phyloP scores from a whole-genome alignment of 1,139 yeast species.

The Wickerhamomyces sp. region DNA sequence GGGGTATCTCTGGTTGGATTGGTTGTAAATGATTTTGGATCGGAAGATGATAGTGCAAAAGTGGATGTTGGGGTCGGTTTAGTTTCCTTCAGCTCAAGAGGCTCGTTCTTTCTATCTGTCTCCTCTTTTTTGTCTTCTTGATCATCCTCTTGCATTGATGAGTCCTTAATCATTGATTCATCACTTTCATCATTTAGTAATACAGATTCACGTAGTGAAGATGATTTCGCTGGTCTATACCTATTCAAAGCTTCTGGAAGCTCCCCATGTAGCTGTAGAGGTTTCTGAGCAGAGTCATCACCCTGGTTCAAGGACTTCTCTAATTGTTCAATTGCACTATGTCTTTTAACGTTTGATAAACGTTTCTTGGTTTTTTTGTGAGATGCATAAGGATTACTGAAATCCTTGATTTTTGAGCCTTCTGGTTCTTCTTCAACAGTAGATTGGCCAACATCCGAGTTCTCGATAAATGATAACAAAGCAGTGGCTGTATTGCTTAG shows the following conservation, averaged over 20 bases:
- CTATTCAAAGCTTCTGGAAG: slow-evolving; percentile 15
- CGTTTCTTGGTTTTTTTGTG: slow-evolving; percentile 21
- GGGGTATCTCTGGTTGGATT: too few relatives aligned
- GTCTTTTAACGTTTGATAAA: slow-evolving; percentile 5
- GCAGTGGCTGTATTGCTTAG: slow-evolving; percentile 66
- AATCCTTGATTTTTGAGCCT: slow-evolving; percentile 28
- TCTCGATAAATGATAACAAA: slow-evolving; percentile 57
- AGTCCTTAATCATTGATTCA: slow-evolving; percentile 7
- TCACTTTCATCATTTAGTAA: slow-evolving; percentile 14
- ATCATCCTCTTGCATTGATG: slow-evolving; percentile 7
- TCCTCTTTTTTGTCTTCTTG: slow-evolving; percentile 1
- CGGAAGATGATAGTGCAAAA: neutral
- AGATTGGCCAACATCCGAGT: slow-evolving; percentile 22
- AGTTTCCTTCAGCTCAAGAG: too few relatives aligned
- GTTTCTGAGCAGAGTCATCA: neutral
- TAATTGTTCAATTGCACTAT: slow-evolving; percentile 16
- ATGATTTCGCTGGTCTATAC: slow-evolving; percentile 32
- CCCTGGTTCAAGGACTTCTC: slow-evolving; percentile 16
- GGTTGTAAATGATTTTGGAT: neutral
- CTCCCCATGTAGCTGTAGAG: slow-evolving; percentile 6
- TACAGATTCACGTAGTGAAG: slow-evolving; percentile 30
- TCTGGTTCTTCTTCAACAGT: slow-evolving; percentile 27
- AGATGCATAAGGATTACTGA: slow-evolving; percentile 51
- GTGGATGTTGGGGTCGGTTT: neutral
- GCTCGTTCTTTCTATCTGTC: neutral